These are phyloP conservation scores for Saccharomycopsis selenospora DNA, from an alignment of 805 yeast species.

Conservation along the genomic window DNA sequence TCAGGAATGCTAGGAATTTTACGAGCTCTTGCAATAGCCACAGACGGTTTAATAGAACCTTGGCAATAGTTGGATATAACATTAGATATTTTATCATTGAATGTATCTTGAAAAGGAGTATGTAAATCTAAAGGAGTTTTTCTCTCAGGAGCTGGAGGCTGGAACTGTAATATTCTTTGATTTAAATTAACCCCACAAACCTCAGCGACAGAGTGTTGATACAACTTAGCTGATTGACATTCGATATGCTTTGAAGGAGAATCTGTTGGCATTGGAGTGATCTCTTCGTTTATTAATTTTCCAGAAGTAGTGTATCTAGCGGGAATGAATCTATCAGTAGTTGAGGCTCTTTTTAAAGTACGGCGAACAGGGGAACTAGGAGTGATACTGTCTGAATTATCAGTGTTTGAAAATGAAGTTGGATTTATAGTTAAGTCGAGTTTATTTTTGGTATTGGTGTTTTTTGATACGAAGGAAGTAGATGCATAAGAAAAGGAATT, in stretches of 20 bases:
- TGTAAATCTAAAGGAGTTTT: conserved; percentile 30
- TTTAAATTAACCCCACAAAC: conserved; percentile 88
- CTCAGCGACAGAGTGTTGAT: conserved; percentile 79
- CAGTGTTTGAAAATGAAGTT: neutral
- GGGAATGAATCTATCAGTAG: conserved; percentile 58
- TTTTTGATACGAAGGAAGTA: conserved; percentile 21
- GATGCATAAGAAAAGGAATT: too few species aligned
- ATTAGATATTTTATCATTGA: conserved; percentile 23
- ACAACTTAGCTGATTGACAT: conserved; percentile 39
- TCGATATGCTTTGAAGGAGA: conserved; percentile 38
- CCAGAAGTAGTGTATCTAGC: conserved; percentile 44
- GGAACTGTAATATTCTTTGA: conserved; percentile 76
- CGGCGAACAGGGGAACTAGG: conserved; percentile 13
- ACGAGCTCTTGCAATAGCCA: conserved; percentile 45
- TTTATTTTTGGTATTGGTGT: conserved; percentile 29
- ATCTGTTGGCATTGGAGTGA: conserved; percentile 38
- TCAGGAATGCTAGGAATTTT: conserved; percentile 84
- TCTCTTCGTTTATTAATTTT: conserved; percentile 34
- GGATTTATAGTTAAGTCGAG: neutral
- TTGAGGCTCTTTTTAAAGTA: conserved; percentile 26
- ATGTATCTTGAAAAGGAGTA: conserved; percentile 24
- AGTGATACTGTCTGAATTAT: neutral
- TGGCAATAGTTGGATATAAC: conserved; percentile 24
- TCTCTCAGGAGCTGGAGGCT: conserved; percentile 75
- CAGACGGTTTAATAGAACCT: conserved; percentile 23